Evolutionary conservation across 1,284 basidiomycete species (phyloP).

Genomic region (Earliella scabrosa): DNA sequence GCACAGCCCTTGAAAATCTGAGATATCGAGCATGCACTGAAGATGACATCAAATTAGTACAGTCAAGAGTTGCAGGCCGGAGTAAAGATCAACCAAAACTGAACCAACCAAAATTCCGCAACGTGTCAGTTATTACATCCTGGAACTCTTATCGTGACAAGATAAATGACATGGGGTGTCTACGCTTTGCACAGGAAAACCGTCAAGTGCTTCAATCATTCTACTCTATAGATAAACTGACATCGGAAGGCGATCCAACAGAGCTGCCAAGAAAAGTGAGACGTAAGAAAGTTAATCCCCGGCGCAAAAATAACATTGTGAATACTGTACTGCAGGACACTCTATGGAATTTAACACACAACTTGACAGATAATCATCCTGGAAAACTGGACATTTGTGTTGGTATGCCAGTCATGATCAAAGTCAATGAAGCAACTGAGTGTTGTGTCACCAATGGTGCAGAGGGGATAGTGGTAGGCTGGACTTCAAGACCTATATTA

Average conservation of each 20-base stretch:
- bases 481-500: constrained; percentile 38
- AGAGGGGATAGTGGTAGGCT: too few species aligned
- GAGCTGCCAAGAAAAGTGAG: background rate
- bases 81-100: constrained; percentile 14
- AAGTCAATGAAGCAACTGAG: too few species aligned
- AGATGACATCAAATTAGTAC: too few species aligned
- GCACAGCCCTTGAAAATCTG: constrained; percentile 39
- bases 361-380: constrained; percentile 28
- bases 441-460: too few species aligned
- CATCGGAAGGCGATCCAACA: too few species aligned
- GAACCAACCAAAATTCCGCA: constrained; percentile 25
- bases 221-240: constrained; percentile 32
- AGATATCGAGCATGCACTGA: constrained; percentile 37
- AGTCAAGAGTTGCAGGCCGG: constrained; percentile 16
- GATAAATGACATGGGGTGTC: too few species aligned
- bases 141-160: constrained; percentile 38
- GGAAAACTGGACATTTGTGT: constrained; percentile 39
- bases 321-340: constrained; percentile 23
- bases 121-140: constrained; percentile 39
- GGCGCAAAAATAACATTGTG: constrained; percentile 7
- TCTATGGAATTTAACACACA: constrained; percentile 34
- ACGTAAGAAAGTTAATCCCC: background rate
- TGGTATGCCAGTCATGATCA: too few species aligned
- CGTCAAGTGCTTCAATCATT: constrained; percentile 31
- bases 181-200: constrained; percentile 39